Conservation (phyloP, 371 early-diverging fungal genomes). For the Lichtheimia hyalospora region DNA sequence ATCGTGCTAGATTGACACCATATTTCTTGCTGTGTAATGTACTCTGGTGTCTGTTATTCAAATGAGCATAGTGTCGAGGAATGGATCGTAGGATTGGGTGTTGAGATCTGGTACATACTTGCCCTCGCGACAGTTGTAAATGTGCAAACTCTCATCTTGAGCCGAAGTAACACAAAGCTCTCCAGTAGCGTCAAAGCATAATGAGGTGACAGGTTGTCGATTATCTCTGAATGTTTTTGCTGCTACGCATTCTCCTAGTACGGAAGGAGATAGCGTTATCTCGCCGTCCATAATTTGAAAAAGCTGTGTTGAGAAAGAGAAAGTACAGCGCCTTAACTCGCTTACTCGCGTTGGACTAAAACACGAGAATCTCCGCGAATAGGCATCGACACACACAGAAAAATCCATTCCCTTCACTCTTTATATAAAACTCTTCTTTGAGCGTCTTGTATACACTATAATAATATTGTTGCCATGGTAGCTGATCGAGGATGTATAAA, state of each 20-base stretch:
- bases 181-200: slow-evolving; percentile 39
- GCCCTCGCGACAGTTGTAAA: slow-evolving; percentile 76
- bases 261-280: slow-evolving; percentile 22
- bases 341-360: no score
- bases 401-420: no score
- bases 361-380: no score
- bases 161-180: slow-evolving; percentile 70
- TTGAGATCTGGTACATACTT: slow-evolving; percentile 43
- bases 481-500: no score
- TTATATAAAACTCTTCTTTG: no score
- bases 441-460: no score
- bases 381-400: no score
- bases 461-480: no score
- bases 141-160: slow-evolving; percentile 72
- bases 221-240: slow-evolving; percentile 72
- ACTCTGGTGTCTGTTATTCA: slow-evolving; percentile 45
- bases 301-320: no score
- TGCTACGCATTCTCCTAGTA: slow-evolving; percentile 37
- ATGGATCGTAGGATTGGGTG: no score
- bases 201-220: slow-evolving; percentile 51
- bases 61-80: no score
- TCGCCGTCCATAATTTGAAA: neutral
- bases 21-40: slow-evolving; percentile 81
- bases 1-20: slow-evolving; percentile 80
- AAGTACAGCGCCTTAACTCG: no score